phyloP scores from a whole-genome alignment of 257 asterid species.

The Penstemon eatonii region DNA sequence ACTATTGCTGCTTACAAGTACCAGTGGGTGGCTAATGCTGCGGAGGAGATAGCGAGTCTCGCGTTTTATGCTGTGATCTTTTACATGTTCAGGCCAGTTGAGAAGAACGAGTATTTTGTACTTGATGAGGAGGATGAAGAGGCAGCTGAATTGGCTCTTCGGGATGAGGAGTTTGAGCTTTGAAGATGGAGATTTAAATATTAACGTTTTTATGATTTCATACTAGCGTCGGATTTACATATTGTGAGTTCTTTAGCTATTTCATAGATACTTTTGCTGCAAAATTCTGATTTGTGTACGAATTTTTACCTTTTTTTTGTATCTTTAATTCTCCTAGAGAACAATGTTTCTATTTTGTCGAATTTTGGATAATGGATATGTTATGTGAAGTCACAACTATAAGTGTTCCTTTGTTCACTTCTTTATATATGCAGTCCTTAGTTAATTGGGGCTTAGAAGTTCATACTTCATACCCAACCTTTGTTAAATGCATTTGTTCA shows the following conservation, averaged over 20 bases:
- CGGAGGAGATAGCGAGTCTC: conserved; percentile 88
- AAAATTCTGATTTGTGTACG: conserved; percentile 33
- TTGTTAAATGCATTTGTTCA: neutral
- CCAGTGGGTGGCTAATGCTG: conserved; percentile 92
- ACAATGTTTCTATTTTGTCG: conserved; percentile 21
- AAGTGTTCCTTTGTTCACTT: neutral
- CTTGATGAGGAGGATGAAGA: conserved; percentile 91
- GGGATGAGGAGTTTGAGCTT: conserved; percentile 90
- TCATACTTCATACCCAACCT: neutral
- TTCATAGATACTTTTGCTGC: conserved; percentile 34
- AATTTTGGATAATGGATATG: conserved; percentile 28
- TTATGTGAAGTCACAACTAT: conserved; percentile 15
- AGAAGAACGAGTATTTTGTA: conserved; percentile 82
- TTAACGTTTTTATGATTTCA: conserved; percentile 30
- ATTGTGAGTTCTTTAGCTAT: conserved; percentile 39
- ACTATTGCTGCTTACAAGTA: conserved; percentile 89
- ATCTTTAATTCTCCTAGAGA: conserved; percentile 24
- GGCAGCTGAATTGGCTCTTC: conserved; percentile 88
- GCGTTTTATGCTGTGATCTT: conserved; percentile 79
- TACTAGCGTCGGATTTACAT: conserved; percentile 32
- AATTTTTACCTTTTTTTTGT: conserved; percentile 29
- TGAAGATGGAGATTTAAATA: conserved; percentile 43
- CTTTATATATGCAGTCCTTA: neutral
- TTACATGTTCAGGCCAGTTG: conserved; percentile 96
- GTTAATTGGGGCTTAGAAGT: neutral